phyloP scores from a whole-genome alignment of 73 alveolate genomes.

The Symbiodinium pilosum region DNA sequence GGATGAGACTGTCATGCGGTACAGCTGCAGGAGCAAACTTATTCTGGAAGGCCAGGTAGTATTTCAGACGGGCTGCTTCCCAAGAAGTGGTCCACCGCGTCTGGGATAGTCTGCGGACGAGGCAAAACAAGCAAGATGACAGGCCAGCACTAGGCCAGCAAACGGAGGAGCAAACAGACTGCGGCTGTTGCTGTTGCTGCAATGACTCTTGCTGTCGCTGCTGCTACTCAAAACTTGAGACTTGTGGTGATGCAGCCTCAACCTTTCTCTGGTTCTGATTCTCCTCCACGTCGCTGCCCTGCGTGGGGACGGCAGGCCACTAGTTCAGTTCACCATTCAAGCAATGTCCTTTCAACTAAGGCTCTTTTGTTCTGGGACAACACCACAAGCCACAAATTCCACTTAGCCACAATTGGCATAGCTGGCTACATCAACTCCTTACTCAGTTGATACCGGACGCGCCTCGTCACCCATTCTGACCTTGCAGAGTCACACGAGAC shows the following conservation, averaged over 20 bases:
- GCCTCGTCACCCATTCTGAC: conserved; percentile 10
- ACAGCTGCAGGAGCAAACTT: too few species aligned
- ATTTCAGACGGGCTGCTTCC: conserved; percentile 31
- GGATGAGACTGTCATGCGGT: too few species aligned
- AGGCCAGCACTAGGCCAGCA: too few species aligned
- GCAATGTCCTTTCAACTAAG: neutral
- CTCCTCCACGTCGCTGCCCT: conserved; percentile 79
- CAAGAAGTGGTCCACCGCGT: conserved; percentile 76
- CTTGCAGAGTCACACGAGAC: too few species aligned
- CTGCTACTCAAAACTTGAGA: neutral
- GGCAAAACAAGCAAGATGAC: too few species aligned
- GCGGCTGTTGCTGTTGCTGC: neutral
- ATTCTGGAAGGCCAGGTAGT: neutral
- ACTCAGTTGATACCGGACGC: neutral
- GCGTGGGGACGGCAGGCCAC: neutral
- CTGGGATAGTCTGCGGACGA: conserved; percentile 66
- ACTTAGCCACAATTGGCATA: too few species aligned
- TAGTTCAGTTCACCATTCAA: neutral
- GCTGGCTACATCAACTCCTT: neutral
- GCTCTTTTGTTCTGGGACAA: neutral
- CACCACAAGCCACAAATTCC: too few species aligned
- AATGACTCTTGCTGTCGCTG: neutral
- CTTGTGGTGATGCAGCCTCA: conserved; percentile 38
- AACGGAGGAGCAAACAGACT: too few species aligned
- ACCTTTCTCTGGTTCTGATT: conserved; percentile 68